Evolutionary conservation across 2,329 filamentous ascomycete species (phyloP).

Genomic region (Neofusicoccum kwambonambiense): DNA sequence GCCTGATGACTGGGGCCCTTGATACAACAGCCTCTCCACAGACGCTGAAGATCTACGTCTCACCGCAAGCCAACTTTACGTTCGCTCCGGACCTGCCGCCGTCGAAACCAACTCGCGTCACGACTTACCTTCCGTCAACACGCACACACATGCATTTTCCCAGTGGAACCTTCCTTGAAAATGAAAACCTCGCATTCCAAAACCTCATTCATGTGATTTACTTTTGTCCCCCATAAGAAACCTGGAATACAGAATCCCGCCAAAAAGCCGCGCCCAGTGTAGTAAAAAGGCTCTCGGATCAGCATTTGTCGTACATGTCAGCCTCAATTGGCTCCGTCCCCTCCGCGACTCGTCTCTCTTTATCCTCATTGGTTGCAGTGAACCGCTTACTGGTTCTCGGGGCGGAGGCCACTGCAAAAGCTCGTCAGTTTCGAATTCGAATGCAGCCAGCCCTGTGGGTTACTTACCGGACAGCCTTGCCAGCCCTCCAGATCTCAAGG

Average conservation of each 20-base stretch:
- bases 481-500: constrained; percentile 98
- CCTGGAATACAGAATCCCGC: constrained; percentile 8
- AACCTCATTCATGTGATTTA: background rate
- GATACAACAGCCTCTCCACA: too few species aligned
- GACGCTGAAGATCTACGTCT: too few species aligned
- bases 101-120: too few species aligned
- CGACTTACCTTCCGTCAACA: too few species aligned
- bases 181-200: background rate
- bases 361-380: background rate
- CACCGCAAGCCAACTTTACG: too few species aligned
- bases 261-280: constrained; percentile 15
- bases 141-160: too few species aligned
- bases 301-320: constrained; percentile 11
- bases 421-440: background rate
- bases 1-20: too few species aligned
- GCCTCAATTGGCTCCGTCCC: background rate
- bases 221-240: constrained; percentile 11
- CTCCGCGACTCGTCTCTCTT: background rate
- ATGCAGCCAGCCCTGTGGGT: background rate
- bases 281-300: constrained; percentile 15
- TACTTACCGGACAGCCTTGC: constrained; percentile 79
- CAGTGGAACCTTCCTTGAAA: background rate
- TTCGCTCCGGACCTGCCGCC: background rate
- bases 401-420: constrained; percentile 28
- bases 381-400: constrained; percentile 33